Percentiles rank a stretch among this genome's conserved stretches.
Evolutionary conservation across 2,329 filamentous ascomycete genomes (phyloP).

Genomic region (Calcarisporium arbuscula): DNA sequence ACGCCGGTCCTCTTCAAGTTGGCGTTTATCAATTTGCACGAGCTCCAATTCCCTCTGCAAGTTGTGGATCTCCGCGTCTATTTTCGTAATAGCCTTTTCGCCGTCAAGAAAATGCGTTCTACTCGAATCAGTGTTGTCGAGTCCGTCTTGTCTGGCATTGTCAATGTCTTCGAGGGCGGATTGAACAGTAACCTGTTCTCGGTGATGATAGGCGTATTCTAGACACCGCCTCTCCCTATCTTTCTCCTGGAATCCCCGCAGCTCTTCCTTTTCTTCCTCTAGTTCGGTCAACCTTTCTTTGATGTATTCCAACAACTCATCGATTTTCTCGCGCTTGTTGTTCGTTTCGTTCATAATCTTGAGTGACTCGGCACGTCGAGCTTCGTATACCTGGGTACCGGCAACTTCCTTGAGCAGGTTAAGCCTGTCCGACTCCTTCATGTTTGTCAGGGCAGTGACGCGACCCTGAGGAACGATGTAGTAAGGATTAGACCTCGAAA

Average conservation of each 20-base stretch:
- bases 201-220: constrained; percentile 90
- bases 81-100: constrained; percentile 69
- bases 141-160: constrained; percentile 70
- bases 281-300: constrained; percentile 82
- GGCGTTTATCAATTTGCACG: constrained; percentile 73
- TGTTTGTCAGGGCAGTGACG: constrained; percentile 93
- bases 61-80: constrained; percentile 74
- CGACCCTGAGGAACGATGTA: constrained; percentile 98
- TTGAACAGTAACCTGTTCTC: constrained; percentile 75
- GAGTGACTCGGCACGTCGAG: constrained; percentile 79
- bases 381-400: constrained; percentile 94
- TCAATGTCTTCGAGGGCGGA: constrained; percentile 78
- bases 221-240: constrained; percentile 87
- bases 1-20: constrained; percentile 84
- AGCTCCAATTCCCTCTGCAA: constrained; percentile 79
- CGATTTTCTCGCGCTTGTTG: constrained; percentile 90
- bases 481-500: constrained; percentile 95
- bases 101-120: constrained; percentile 69
- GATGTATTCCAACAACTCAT: constrained; percentile 86
- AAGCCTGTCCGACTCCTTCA: constrained; percentile 91
- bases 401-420: constrained; percentile 96
- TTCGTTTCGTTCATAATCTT: constrained; percentile 98
- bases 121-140: constrained; percentile 78
- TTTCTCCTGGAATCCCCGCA: constrained; percentile 89
- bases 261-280: constrained; percentile 94